Conservation (phyloP, 768 basidiomycete genomes). For the Leucocoprinus birnbaumii region DNA sequence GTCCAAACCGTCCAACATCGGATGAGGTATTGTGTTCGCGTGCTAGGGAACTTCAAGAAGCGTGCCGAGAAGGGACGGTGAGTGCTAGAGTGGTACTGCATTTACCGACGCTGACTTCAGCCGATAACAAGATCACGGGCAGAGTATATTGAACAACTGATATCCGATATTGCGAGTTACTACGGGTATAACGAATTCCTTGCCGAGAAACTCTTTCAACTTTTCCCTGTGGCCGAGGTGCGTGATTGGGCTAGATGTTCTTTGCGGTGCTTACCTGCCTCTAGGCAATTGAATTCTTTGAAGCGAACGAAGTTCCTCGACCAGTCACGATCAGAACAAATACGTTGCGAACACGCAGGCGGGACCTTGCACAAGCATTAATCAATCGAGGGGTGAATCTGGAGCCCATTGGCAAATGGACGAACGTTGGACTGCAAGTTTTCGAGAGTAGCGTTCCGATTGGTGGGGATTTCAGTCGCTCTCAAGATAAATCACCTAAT, state of each 20-base stretch:
- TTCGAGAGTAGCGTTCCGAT: constrained; percentile 96
- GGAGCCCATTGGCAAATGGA: constrained; percentile 99
- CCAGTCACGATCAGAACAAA: constrained; percentile 99
- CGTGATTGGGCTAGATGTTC: constrained; percentile 15
- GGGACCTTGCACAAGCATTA: constrained; percentile 91
- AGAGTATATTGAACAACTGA: constrained; percentile 86
- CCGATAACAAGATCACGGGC: constrained; percentile 63
- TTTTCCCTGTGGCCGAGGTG: constrained; percentile 93
- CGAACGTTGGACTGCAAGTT: constrained; percentile 97
- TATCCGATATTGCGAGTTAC: constrained; percentile 89
- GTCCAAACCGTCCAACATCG: constrained; percentile 74
- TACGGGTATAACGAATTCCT: constrained; percentile 98
- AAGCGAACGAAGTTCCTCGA: constrained; percentile 92
- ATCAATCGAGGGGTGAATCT: constrained; percentile 96
- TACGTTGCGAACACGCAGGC: constrained; percentile 87
- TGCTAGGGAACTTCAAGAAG: constrained; percentile 70
- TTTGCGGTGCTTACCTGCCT: constrained; percentile 10
- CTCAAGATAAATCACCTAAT: background rate
- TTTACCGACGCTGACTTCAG: background rate
- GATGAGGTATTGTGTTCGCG: constrained; percentile 73
- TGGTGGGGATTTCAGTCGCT: constrained; percentile 32
- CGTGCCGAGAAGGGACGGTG: constrained; percentile 68
- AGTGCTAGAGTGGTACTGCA: constrained; percentile 21
- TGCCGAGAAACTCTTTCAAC: constrained; percentile 88
- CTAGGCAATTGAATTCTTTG: constrained; percentile 97